phyloP scores from a whole-genome alignment of 805 yeast genomes.

The Candida fluviatilis region DNA sequence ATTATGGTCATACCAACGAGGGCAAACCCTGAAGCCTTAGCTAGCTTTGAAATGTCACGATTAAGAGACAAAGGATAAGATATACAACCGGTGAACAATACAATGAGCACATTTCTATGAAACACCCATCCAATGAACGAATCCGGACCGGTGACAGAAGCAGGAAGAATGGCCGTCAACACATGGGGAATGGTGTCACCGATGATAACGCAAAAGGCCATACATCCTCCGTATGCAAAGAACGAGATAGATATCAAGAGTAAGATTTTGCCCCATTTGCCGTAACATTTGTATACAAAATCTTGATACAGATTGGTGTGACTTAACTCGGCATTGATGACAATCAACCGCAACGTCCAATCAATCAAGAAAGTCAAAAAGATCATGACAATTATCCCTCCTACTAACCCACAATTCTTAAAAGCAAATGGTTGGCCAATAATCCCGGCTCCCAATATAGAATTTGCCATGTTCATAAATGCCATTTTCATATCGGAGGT shows the following conservation, averaged over 20 bases:
- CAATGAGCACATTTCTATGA: constrained; percentile 66
- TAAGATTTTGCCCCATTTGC: constrained; percentile 60
- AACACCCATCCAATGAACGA: constrained; percentile 48
- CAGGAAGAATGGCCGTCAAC: constrained; percentile 58
- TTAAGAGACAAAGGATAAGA: constrained; percentile 82
- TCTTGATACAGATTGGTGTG: constrained; percentile 81
- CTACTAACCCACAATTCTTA: constrained; percentile 70
- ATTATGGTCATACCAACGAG: constrained; percentile 79
- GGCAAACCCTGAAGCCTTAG: constrained; percentile 85
- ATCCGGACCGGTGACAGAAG: constrained; percentile 25
- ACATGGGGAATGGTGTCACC: constrained; percentile 96
- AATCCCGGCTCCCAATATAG: constrained; percentile 93
- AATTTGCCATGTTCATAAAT: constrained; percentile 95
- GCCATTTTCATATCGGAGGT: constrained; percentile 67
- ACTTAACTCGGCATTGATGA: constrained; percentile 73
- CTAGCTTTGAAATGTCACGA: constrained; percentile 76
- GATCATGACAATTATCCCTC: constrained; percentile 62
- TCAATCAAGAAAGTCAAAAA: constrained; percentile 70
- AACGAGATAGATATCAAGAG: constrained; percentile 76
- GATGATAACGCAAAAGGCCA: constrained; percentile 90
- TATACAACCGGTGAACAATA: constrained; percentile 62
- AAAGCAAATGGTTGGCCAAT: constrained; percentile 92
- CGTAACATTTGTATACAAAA: constrained; percentile 77
- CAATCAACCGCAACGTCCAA: constrained; percentile 81
- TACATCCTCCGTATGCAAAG: constrained; percentile 91